phyloP scores from a whole-genome alignment of 176 grass and related monocot species.

The Zoysia japonica region DNA sequence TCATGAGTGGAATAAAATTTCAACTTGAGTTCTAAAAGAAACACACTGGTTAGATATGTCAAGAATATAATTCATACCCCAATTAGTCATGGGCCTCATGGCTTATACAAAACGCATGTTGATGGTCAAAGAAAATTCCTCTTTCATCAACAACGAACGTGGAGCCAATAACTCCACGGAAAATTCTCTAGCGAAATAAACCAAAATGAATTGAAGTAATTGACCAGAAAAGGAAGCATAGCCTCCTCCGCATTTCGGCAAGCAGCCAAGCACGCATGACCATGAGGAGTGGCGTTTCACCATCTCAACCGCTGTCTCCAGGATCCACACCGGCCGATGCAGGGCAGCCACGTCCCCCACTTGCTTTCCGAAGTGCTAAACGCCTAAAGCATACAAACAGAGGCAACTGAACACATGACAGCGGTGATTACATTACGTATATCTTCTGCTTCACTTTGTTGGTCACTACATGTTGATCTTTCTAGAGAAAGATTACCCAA shows the following conservation, averaged over 20 bases:
- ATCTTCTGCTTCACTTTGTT: too few relatives aligned
- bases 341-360: constrained; percentile 23
- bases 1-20: too few relatives aligned
- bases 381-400: constrained; percentile 8
- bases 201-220: neutral
- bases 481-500: neutral
- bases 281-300: constrained; percentile 21
- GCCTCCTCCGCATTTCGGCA: neutral
- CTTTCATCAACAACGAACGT: neutral
- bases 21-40: too few relatives aligned
- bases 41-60: too few relatives aligned
- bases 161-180: constrained; percentile 22
- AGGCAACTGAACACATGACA: neutral
- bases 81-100: neutral
- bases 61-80: too few relatives aligned
- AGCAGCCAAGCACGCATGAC: neutral
- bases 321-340: constrained; percentile 10
- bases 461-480: neutral
- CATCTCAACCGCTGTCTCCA: constrained; percentile 25
- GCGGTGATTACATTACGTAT: neutral
- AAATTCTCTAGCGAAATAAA: neutral
- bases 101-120: neutral
- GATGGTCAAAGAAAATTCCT: neutral
- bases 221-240: neutral
- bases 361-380: constrained; percentile 22